A percentile compares a stretch with the other conserved stretches of the same genome.
Evolutionary conservation across 2,329 filamentous ascomycete species (phyloP).

Genomic region (Ascochyta pisi): DNA sequence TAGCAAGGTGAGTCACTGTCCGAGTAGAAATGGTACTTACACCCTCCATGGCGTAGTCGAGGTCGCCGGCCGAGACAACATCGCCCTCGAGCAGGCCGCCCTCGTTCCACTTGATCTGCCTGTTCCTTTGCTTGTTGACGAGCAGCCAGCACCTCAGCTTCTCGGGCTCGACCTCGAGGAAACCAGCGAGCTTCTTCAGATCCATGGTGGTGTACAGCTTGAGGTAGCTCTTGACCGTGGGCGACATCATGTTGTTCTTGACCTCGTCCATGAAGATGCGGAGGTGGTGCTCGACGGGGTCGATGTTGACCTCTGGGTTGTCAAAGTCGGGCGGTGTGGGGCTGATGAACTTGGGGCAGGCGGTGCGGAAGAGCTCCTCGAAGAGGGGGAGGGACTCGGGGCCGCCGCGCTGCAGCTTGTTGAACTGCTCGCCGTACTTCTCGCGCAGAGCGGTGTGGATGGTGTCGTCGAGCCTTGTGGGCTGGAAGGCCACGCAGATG

Average conservation of each 20-base stretch:
- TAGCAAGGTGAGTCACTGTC: slow-evolving; percentile 21
- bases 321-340: slow-evolving; percentile 97
- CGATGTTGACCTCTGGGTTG: slow-evolving; percentile 92
- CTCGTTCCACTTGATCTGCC: slow-evolving; percentile 93
- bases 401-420: slow-evolving; percentile 93
- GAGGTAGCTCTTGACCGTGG: slow-evolving; percentile 97
- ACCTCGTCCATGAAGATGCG: slow-evolving; percentile 99
- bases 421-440: slow-evolving; percentile 99
- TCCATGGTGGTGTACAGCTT: slow-evolving; percentile 99
- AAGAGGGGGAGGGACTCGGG: slow-evolving; percentile 95
- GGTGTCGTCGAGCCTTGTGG: slow-evolving; percentile 95
- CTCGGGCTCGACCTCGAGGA: slow-evolving; percentile 96
- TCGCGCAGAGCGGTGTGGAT: slow-evolving; percentile 97
- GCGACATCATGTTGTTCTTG: slow-evolving; percentile 98
- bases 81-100: slow-evolving; percentile 91
- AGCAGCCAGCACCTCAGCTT: slow-evolving; percentile 92
- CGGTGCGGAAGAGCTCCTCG: slow-evolving; percentile 95
- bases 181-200: slow-evolving; percentile 94
- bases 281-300: slow-evolving; percentile 96
- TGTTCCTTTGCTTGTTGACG: slow-evolving; percentile 98
- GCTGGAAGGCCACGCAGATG: slow-evolving; percentile 98
- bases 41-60: slow-evolving; percentile 96
- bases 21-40: slow-evolving; percentile 61
- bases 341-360: slow-evolving; percentile 99
- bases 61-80: slow-evolving; percentile 88